phyloP scores from a whole-genome alignment of 257 asterid genomes.

The Solanum pinnatisectum region DNA sequence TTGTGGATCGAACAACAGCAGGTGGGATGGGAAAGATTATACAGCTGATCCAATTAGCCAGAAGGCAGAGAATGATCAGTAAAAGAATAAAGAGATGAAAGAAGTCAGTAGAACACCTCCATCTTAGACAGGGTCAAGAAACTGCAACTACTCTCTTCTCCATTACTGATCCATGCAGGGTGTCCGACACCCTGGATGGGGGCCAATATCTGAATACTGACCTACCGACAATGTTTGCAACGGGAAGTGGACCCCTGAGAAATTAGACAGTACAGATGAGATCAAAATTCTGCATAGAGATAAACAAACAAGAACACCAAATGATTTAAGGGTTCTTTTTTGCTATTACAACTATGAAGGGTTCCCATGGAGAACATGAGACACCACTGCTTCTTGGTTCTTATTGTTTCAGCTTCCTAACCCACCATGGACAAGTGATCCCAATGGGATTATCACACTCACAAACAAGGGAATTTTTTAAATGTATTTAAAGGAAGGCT shows the following conservation, averaged over 20 bases:
- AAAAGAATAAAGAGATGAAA: neutral
- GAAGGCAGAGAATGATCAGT: neutral
- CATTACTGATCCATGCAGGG: constrained; percentile 24
- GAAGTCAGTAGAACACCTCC: neutral
- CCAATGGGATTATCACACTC: neutral
- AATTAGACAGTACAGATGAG: neutral
- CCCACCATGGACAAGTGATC: neutral
- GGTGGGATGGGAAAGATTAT: neutral
- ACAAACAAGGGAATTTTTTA: neutral
- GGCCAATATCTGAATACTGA: constrained; percentile 81
- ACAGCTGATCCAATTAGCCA: neutral
- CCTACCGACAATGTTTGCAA: constrained; percentile 51
- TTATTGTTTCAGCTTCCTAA: neutral
- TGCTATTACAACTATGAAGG: neutral
- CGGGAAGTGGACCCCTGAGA: constrained; percentile 77
- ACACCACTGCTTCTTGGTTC: neutral
- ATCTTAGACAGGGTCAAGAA: constrained; percentile 18
- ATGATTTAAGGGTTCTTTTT: neutral
- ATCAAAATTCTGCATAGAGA: neutral
- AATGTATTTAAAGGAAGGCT: neutral
- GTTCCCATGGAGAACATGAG: neutral
- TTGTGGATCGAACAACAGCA: neutral
- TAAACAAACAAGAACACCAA: neutral
- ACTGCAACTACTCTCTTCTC: constrained; percentile 18
- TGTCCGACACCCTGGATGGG: constrained; percentile 55